Percentiles rank a stretch among this genome's conserved stretches.
phyloP scores from a whole-genome alignment of 495 filamentous ascomycete species.

The Penicillium lagena region DNA sequence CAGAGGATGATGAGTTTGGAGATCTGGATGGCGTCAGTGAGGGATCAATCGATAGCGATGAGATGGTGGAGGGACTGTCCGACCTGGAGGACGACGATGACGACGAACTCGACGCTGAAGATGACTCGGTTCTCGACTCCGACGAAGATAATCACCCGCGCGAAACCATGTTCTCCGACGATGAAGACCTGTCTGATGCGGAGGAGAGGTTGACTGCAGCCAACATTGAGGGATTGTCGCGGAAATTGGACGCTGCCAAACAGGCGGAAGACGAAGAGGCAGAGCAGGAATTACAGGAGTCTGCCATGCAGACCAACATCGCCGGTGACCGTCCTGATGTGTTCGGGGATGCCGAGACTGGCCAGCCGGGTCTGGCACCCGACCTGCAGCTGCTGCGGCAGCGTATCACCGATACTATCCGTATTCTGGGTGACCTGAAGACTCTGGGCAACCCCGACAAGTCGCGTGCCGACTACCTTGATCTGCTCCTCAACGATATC shows the following conservation, averaged over 20 bases:
- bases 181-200: slow-evolving; percentile 82
- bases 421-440: slow-evolving; percentile 81
- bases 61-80: slow-evolving; percentile 39
- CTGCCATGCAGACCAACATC: slow-evolving; percentile 93
- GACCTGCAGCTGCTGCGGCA: slow-evolving; percentile 86
- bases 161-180: slow-evolving; percentile 82
- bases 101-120: slow-evolving; percentile 5
- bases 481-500: slow-evolving; percentile 82
- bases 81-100: slow-evolving; percentile 52
- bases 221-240: slow-evolving; percentile 88
- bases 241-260: slow-evolving; percentile 66
- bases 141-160: slow-evolving; percentile 53
- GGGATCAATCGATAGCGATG: slow-evolving; percentile 45
- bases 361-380: slow-evolving; percentile 62
- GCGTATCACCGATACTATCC: slow-evolving; percentile 87
- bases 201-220: slow-evolving; percentile 92
- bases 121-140: slow-evolving; percentile 70
- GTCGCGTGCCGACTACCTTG: slow-evolving; percentile 80
- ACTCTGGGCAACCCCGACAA: slow-evolving; percentile 69
- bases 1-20: slow-evolving; percentile 42
- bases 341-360: slow-evolving; percentile 47
- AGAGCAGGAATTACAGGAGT: slow-evolving; percentile 62
- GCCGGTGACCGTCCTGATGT: slow-evolving; percentile 70
- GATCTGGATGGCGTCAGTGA: slow-evolving; percentile 48
- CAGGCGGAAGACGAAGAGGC: slow-evolving; percentile 66